These are phyloP conservation scores for Neoboletus magnificus DNA, from an alignment of 768 basidiomycete species.

Conservation along the genomic window DNA sequence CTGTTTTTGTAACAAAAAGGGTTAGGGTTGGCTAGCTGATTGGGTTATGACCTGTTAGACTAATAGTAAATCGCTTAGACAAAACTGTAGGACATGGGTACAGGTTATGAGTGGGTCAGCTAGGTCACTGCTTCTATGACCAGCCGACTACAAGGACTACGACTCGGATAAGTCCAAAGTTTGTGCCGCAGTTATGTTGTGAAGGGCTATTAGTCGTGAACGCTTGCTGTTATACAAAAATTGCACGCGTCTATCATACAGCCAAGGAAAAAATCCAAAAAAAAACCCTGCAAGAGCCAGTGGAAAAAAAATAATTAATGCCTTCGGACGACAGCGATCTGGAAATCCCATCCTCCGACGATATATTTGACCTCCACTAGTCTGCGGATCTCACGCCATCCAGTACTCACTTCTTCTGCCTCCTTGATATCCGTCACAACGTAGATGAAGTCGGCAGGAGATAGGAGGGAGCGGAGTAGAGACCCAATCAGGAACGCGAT, in stretches of 20 bases:
- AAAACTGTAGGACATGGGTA: no score
- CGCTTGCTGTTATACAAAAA: slow-evolving; percentile 10
- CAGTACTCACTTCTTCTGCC: slow-evolving; percentile 46
- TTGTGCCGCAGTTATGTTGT: not conserved
- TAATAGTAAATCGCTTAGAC: no score
- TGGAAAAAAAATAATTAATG: slow-evolving; percentile 38
- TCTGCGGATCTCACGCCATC: slow-evolving; percentile 85
- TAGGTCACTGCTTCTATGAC: not conserved
- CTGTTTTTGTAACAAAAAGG: no score
- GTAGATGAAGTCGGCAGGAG: slow-evolving; percentile 89
- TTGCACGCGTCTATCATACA: slow-evolving; percentile 8
- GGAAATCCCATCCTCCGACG: slow-evolving; percentile 83
- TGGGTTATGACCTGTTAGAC: no score
- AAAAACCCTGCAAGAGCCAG: not conserved
- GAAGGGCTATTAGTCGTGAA: not conserved
- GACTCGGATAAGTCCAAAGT: not conserved
- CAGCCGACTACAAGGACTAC: no score
- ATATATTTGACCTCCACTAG: slow-evolving; percentile 80
- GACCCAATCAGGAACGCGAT: slow-evolving; percentile 93
- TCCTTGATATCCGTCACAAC: slow-evolving; percentile 59
- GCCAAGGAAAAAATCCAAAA: not conserved
- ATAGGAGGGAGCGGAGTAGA: slow-evolving; percentile 80
- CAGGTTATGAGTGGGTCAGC: no score
- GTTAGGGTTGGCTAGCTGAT: no score
- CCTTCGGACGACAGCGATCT: slow-evolving; percentile 78